Percentiles rank a stretch among this genome's conserved stretches.
Conservation (phyloP, 352 stramenopile species). For the Pythium guiyangense region DNA sequence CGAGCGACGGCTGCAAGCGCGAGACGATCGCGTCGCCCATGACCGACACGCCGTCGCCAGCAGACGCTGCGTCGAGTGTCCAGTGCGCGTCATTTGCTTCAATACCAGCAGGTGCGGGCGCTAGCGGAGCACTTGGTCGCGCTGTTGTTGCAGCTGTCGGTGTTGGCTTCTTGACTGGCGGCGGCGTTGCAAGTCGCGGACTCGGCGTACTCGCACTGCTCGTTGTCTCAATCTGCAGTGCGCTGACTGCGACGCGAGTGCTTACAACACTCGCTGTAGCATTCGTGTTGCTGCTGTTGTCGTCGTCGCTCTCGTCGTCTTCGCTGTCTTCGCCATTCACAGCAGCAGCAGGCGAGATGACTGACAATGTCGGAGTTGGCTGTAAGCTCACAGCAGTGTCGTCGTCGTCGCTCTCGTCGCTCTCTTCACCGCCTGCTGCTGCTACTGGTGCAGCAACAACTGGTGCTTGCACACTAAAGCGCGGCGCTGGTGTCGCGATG, state of each 20-base stretch:
- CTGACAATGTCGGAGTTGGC: not conserved
- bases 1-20: conserved; percentile 52
- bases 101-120: not conserved
- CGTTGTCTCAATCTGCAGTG: not conserved
- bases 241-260: no score
- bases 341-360: conserved; percentile 9
- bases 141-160: not conserved
- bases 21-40: conserved; percentile 55
- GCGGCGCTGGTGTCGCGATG: conserved; percentile 6
- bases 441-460: conserved; percentile 7
- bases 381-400: conserved; percentile 5
- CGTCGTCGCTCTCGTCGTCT: conserved; percentile 12
- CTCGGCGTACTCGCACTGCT: not conserved
- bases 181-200: not conserved
- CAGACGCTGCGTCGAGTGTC: conserved; percentile 28
- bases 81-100: conserved; percentile 25
- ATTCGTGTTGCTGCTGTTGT: not conserved
- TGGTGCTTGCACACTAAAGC: conserved; percentile 18
- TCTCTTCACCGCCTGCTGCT: conserved; percentile 23
- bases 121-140: not conserved
- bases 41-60: conserved; percentile 45
- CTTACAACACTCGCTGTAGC: not conserved
- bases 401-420: conserved; percentile 23
- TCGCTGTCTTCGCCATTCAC: conserved; percentile 20
- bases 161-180: not conserved